A percentile compares a stretch with the other conserved stretches of the same genome.
phyloP scores from a whole-genome alignment of 495 filamentous ascomycete genomes.

The Aspergillus biplanus region DNA sequence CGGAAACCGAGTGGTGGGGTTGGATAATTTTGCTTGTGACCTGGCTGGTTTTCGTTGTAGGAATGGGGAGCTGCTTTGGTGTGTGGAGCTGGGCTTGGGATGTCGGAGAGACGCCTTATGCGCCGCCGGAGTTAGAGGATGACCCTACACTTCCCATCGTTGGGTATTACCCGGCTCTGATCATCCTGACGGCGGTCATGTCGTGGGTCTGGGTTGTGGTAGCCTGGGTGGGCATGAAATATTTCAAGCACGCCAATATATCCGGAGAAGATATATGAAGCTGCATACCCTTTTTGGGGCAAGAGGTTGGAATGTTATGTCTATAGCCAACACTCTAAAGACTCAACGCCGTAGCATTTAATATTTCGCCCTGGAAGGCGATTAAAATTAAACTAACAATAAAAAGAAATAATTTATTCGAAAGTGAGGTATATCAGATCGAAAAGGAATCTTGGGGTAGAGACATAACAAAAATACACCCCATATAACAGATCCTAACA shows the following conservation, averaged over 20 bases:
- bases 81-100: conserved; percentile 99
- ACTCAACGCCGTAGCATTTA: not conserved
- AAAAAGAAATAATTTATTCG: conserved; percentile 1
- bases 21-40: conserved; percentile 89
- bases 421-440: conserved; percentile 12
- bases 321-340: not conserved
- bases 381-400: not conserved
- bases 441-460: not conserved
- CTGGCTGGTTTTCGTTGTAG: conserved; percentile 92
- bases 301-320: too few species aligned
- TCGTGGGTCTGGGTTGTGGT: conserved; percentile 98
- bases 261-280: conserved; percentile 55
- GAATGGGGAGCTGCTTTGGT: conserved; percentile 93
- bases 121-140: conserved; percentile 89
- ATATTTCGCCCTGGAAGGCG: not conserved
- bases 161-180: conserved; percentile 93
- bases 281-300: too few species aligned
- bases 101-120: conserved; percentile 93
- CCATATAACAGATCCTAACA: not conserved
- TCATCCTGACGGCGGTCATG: conserved; percentile 92
- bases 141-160: conserved; percentile 92
- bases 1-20: conserved; percentile 95
- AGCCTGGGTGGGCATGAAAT: conserved; percentile 99
- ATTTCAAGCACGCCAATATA: conserved; percentile 96
- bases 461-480: conserved; percentile 6